A percentile compares a stretch with the other conserved stretches of the same genome.
Evolutionary conservation across 2,329 filamentous ascomycete species (phyloP).

Genomic region (Didymella pomorum): DNA sequence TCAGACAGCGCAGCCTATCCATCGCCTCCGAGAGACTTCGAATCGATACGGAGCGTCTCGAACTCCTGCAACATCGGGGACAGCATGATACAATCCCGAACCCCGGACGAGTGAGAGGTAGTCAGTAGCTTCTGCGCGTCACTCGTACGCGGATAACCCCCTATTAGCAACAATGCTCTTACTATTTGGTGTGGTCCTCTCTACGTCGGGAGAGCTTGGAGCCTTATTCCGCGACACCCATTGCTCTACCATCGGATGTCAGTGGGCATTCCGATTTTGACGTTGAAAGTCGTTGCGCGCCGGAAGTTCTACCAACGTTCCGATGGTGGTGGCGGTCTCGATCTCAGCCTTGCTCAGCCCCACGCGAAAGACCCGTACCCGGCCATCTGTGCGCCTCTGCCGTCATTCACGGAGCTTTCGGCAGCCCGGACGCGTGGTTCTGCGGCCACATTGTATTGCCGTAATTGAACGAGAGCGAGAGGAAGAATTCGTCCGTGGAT

Average conservation of each 20-base stretch:
- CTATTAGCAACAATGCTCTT: too few species aligned
- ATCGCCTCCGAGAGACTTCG: background rate
- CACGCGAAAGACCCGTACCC: background rate
- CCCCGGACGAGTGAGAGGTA: too few species aligned
- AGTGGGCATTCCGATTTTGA: too few species aligned
- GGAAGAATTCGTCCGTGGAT: constrained; percentile 2
- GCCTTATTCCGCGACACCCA: background rate
- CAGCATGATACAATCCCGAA: too few species aligned
- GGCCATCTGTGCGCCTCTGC: background rate
- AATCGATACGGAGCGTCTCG: too few species aligned
- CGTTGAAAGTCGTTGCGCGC: too few species aligned
- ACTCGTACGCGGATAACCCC: too few species aligned
- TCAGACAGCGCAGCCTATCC: background rate
- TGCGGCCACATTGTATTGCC: background rate
- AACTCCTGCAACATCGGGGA: too few species aligned
- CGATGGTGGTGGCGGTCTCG: background rate
- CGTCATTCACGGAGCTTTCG: background rate
- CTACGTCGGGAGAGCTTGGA: background rate
- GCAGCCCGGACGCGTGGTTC: background rate
- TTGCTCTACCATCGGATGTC: too few species aligned
- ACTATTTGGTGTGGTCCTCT: too few species aligned
- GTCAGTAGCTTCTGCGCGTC: too few species aligned
- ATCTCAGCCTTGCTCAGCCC: constrained; percentile 6
- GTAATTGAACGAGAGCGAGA: background rate
- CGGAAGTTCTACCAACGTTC: too few species aligned